A percentile compares a stretch with the other conserved stretches of the same genome.
phyloP scores from a whole-genome alignment of 495 filamentous ascomycete genomes.

The Hyaloscypha finlandica region DNA sequence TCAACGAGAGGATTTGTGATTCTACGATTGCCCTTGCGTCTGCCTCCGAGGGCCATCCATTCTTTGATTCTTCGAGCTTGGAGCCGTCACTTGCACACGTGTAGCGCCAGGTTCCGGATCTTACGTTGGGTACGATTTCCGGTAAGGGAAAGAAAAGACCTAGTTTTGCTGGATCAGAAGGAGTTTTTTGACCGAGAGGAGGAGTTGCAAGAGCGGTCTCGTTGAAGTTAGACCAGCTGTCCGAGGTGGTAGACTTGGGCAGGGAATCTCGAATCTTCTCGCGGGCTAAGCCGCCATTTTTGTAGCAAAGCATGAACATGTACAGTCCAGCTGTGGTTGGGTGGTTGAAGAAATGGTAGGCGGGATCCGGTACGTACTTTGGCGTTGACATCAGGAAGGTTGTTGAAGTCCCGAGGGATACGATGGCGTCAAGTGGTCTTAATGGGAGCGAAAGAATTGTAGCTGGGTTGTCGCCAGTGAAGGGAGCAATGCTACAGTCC shows the following conservation, averaged over 20 bases:
- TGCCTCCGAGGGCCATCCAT: conserved; percentile 56
- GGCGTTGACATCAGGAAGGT: conserved; percentile 97
- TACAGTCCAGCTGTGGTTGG: conserved; percentile 78
- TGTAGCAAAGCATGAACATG: conserved; percentile 99
- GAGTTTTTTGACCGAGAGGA: conserved; percentile 59
- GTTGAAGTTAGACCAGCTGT: conserved; percentile 81
- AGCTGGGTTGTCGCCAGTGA: conserved; percentile 94
- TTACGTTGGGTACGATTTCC: conserved; percentile 92
- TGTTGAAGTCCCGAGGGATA: conserved; percentile 91
- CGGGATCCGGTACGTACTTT: conserved; percentile 81
- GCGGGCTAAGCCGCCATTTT: conserved; percentile 92
- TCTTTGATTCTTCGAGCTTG: conserved; percentile 46
- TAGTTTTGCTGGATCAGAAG: conserved; percentile 67
- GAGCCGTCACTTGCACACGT: conserved; percentile 56
- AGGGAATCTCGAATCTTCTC: conserved; percentile 79
- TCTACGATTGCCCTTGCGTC: conserved; percentile 92
- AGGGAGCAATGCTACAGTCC: conserved; percentile 75
- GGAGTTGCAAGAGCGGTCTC: conserved; percentile 60
- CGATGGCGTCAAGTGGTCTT: conserved; percentile 84
- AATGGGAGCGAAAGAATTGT: conserved; percentile 91
- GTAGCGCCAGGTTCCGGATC: conserved; percentile 82
- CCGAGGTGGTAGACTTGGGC: conserved; percentile 42
- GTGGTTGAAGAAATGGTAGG: conserved; percentile 89
- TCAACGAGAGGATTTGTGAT: conserved; percentile 86
- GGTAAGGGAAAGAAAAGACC: conserved; percentile 92